phyloP scores from a whole-genome alignment of 208 protist species.

The Leptomonas pyrrhocoris region DNA sequence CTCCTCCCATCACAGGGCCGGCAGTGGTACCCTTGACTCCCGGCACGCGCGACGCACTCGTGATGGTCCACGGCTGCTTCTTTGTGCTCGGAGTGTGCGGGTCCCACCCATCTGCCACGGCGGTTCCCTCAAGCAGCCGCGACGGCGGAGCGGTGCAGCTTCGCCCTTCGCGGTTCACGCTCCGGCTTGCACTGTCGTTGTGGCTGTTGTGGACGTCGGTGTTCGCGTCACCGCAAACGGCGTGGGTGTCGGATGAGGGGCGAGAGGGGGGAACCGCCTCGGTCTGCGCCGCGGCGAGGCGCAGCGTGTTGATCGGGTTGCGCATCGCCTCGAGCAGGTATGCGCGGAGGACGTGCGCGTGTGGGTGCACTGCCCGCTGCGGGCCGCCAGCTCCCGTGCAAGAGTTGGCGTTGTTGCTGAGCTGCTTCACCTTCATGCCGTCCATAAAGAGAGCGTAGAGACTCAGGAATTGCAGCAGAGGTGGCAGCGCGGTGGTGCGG shows the following conservation, averaged over 20 bases:
- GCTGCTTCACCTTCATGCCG: constrained; percentile 64
- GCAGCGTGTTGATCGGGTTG: constrained; percentile 34
- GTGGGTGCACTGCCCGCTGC: constrained; percentile 61
- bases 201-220: not conserved
- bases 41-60: constrained; percentile 14
- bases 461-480: constrained; percentile 70
- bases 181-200: no score
- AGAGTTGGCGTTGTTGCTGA: constrained; percentile 21
- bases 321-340: constrained; percentile 66
- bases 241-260: no score
- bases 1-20: not conserved
- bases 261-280: not conserved
- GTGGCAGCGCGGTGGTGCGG: constrained; percentile 35
- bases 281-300: not conserved
- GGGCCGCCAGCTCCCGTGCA: constrained; percentile 31
- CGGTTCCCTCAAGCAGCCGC: not conserved
- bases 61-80: constrained; percentile 28
- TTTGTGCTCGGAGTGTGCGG: constrained; percentile 22
- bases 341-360: constrained; percentile 65
- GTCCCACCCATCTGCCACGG: constrained; percentile 8
- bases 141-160: not conserved
- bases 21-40: not conserved
- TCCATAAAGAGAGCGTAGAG: constrained; percentile 84
- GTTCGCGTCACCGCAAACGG: not conserved
- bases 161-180: no score